A percentile compares a stretch with the other conserved stretches of the same genome.
Conservation (phyloP, 495 filamentous ascomycete genomes). For the Trypethelium eluteriae region DNA sequence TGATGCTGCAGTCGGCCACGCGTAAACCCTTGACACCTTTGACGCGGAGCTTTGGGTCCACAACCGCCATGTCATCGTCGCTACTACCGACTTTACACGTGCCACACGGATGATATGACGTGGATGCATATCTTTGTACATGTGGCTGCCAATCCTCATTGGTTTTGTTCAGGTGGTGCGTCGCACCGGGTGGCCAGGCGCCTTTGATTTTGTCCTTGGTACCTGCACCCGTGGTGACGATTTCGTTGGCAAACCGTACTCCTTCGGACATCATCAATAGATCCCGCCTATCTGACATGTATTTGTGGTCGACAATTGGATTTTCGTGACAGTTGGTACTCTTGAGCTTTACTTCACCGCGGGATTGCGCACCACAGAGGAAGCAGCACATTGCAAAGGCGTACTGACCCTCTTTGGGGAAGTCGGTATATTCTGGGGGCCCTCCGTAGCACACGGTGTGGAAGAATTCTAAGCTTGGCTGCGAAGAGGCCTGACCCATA, state of each 20-base stretch:
- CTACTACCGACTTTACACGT: slow-evolving; percentile 50
- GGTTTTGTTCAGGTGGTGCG: slow-evolving; percentile 41
- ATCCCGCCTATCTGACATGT: slow-evolving; percentile 45
- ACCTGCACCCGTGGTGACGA: slow-evolving; percentile 45
- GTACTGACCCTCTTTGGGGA: slow-evolving; percentile 39
- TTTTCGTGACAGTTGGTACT: slow-evolving; percentile 36
- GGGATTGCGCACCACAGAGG: slow-evolving; percentile 28
- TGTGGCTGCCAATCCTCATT: slow-evolving; percentile 45
- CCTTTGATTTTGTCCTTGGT: slow-evolving; percentile 51
- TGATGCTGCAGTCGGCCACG: slow-evolving; percentile 51
- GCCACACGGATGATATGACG: slow-evolving; percentile 47
- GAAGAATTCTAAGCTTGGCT: slow-evolving; percentile 49
- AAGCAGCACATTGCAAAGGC: slow-evolving; percentile 37
- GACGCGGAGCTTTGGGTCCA: slow-evolving; percentile 48
- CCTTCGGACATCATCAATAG: slow-evolving; percentile 45
- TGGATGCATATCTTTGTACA: slow-evolving; percentile 47
- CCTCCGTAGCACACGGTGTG: slow-evolving; percentile 48
- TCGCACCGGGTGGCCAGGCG: slow-evolving; percentile 43
- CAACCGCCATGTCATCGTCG: slow-evolving; percentile 44
- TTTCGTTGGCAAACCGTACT: slow-evolving; percentile 47
- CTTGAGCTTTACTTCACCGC: slow-evolving; percentile 38
- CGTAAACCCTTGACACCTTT: slow-evolving; percentile 46
- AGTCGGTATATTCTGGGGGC: slow-evolving; percentile 44
- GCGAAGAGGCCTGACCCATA: slow-evolving; percentile 43
- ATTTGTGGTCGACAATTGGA: slow-evolving; percentile 46